A percentile compares a stretch with the other conserved stretches of the same genome.
These are phyloP conservation scores for Pilaira anomala DNA, from an alignment of 192 early-diverging fungal species.

Conservation along the genomic window DNA sequence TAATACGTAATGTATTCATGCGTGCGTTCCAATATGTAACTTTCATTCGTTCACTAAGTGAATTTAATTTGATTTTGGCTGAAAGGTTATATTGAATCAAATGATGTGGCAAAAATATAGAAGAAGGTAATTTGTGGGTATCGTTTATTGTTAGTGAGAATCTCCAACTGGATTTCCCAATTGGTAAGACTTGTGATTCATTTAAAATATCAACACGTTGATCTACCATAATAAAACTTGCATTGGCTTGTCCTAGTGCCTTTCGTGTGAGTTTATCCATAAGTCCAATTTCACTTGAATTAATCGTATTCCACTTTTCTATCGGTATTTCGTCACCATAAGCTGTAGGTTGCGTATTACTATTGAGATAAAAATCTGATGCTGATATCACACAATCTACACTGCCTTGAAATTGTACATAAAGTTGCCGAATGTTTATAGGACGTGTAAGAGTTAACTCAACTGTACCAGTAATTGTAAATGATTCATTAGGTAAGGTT, in stretches of 20 bases:
- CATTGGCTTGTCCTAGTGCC: background rate
- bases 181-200: background rate
- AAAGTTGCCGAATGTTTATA: background rate
- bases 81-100: background rate
- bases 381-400: background rate
- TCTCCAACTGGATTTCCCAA: background rate
- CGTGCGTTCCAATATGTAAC: slow-evolving; percentile 6
- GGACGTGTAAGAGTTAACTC: background rate
- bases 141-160: background rate
- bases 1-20: background rate
- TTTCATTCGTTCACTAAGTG: slow-evolving; percentile 1
- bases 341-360: background rate
- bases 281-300: background rate
- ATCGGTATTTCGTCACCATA: background rate
- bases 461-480: background rate
- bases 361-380: background rate
- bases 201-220: background rate
- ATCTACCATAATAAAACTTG: background rate
- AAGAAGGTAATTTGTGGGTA: background rate
- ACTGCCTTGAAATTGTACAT: slow-evolving; percentile 4
- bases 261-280: slow-evolving; percentile 1
- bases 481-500: slow-evolving; percentile 2
- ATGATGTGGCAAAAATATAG: slow-evolving; percentile 5
- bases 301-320: slow-evolving; percentile 1
- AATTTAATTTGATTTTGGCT: slow-evolving; percentile 7